Evolutionary conservation across 352 stramenopile genomes (phyloP).

Genomic region (Aphanomyces cochlioides): DNA sequence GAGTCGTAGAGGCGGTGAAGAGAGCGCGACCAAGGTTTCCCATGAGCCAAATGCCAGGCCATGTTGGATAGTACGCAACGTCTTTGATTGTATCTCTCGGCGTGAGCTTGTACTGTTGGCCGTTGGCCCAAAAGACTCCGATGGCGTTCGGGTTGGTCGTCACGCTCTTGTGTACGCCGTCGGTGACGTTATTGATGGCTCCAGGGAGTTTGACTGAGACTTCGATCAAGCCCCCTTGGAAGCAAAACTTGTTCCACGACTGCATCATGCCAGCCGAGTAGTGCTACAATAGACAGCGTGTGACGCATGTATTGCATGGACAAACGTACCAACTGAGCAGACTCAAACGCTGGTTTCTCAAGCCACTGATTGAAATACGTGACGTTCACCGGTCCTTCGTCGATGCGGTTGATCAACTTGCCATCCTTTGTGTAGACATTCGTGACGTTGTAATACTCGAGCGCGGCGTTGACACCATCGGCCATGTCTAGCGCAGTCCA

Average conservation of each 20-base stretch:
- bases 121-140: not conserved
- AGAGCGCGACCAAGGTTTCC: conserved; percentile 93
- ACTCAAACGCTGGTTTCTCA: not conserved
- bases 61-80: conserved; percentile 64
- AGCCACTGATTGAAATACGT: conserved; percentile 41
- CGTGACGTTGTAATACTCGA: conserved; percentile 64
- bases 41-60: conserved; percentile 94
- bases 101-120: conserved; percentile 26
- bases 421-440: conserved; percentile 57
- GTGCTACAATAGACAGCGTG: conserved; percentile 30
- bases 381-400: conserved; percentile 54
- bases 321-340: no score
- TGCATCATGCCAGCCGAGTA: conserved; percentile 79
- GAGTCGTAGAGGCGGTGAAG: conserved; percentile 90
- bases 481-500: conserved; percentile 50
- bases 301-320: no score
- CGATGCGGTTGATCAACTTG: conserved; percentile 60
- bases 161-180: conserved; percentile 37
- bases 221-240: conserved; percentile 90
- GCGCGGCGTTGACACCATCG: conserved; percentile 62
- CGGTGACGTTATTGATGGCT: conserved; percentile 38
- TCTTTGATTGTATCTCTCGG: conserved; percentile 22
- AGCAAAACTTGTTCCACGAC: conserved; percentile 92
- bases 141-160: conserved; percentile 27
- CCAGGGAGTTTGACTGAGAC: conserved; percentile 68